These are phyloP conservation scores for Sungouiella thailandica DNA, from an alignment of 805 yeast genomes.

Conservation along the genomic window DNA sequence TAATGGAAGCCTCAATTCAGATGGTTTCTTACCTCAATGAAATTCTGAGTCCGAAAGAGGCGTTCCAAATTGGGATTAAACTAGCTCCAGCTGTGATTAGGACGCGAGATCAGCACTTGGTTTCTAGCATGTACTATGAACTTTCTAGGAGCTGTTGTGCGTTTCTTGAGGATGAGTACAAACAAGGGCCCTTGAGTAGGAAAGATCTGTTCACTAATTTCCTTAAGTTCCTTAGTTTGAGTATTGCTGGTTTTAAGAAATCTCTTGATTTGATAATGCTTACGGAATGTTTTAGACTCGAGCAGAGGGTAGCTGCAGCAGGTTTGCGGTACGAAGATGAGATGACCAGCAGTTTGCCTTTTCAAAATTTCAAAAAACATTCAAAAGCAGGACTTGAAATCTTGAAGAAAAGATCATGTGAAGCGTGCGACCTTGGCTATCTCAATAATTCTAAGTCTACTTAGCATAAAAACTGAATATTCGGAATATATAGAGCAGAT, in stretches of 20 bases:
- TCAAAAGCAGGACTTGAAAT: constrained; percentile 11
- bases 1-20: constrained; percentile 43
- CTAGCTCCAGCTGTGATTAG: constrained; percentile 43
- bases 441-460: no score
- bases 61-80: constrained; percentile 33
- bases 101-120: constrained; percentile 32
- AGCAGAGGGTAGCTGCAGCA: constrained; percentile 26
- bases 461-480: no score
- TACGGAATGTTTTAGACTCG: constrained; percentile 35
- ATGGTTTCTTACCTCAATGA: constrained; percentile 42
- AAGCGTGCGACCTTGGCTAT: constrained; percentile 9
- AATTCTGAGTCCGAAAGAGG: constrained; percentile 41
- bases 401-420: constrained; percentile 7
- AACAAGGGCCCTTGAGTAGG: constrained; percentile 1
- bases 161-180: constrained; percentile 1
- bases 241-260: constrained; percentile 43
- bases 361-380: constrained; percentile 9
- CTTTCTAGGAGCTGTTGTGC: constrained; percentile 23
- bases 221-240: constrained; percentile 34
- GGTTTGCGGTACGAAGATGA: constrained; percentile 4
- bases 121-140: constrained; percentile 32
- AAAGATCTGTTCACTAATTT: constrained; percentile 23
- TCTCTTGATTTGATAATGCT: constrained; percentile 36
- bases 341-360: constrained; percentile 5
- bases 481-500: no score